These are phyloP conservation scores for Auriscalpium microsporum DNA, from an alignment of 768 basidiomycete genomes.

Conservation along the genomic window DNA sequence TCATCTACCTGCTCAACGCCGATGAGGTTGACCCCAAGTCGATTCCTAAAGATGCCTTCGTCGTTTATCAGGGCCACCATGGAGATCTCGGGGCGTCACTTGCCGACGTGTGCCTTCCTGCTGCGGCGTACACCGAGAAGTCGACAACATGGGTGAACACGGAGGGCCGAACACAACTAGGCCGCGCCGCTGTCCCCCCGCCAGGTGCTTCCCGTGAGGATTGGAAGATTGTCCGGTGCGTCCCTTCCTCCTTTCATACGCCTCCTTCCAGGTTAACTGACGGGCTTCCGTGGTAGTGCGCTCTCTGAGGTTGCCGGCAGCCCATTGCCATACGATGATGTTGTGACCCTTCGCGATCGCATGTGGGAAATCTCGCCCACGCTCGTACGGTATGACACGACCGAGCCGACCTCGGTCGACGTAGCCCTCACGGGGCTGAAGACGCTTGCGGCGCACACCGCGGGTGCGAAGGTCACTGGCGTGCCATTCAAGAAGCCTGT, in stretches of 20 bases:
- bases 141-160: conserved; percentile 93
- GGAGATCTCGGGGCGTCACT: conserved; percentile 94
- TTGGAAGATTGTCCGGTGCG: conserved; percentile 91
- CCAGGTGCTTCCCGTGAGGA: conserved; percentile 96
- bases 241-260: not conserved
- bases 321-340: conserved; percentile 85
- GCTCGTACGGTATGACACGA: conserved; percentile 74
- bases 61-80: conserved; percentile 98
- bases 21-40: conserved; percentile 86
- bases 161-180: conserved; percentile 87
- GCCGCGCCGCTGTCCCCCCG: conserved; percentile 83
- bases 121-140: conserved; percentile 90
- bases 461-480: conserved; percentile 47
- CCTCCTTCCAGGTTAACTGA: not conserved
- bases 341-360: conserved; percentile 75
- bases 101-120: conserved; percentile 95
- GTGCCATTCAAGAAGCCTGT: conserved; percentile 72
- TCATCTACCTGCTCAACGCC: conserved; percentile 93
- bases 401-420: conserved; percentile 69
- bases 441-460: conserved; percentile 42
- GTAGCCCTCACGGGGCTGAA: conserved; percentile 65
- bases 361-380: conserved; percentile 96
- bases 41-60: conserved; percentile 88
- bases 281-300: conserved; percentile 41
- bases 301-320: conserved; percentile 79